phyloP scores from a whole-genome alignment of 352 stramenopile species.

The Phytophthora syringae region DNA sequence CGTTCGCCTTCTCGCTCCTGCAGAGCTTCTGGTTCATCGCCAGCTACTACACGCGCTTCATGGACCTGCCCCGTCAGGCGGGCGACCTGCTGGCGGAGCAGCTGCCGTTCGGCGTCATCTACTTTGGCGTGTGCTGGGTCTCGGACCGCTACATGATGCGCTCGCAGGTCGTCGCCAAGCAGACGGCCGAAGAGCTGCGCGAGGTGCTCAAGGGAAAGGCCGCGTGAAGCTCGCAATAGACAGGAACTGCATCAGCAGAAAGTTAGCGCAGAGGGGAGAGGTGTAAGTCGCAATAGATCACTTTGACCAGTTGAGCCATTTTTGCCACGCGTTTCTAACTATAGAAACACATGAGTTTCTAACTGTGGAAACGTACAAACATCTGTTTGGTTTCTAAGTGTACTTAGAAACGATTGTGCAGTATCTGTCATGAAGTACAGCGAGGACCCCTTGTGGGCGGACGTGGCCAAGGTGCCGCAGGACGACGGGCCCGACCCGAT shows the following conservation, averaged over 20 bases:
- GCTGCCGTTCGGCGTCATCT: slow-evolving; percentile 73
- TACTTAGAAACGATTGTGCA: no score
- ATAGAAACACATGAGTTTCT: no score
- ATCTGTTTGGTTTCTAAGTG: no score
- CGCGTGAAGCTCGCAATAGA: slow-evolving; percentile 13
- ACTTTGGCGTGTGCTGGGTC: slow-evolving; percentile 79
- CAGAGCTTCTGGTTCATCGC: slow-evolving; percentile 71
- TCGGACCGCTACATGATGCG: slow-evolving; percentile 87
- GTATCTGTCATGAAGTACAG: slow-evolving; percentile 52
- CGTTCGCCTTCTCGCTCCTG: slow-evolving; percentile 77
- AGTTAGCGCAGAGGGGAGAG: no score
- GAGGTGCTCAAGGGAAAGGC: slow-evolving; percentile 50
- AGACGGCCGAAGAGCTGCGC: slow-evolving; percentile 67
- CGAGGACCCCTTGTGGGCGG: slow-evolving; percentile 75
- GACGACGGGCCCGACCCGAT: slow-evolving; percentile 82
- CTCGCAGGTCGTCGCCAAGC: slow-evolving; percentile 64
- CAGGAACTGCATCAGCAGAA: no score
- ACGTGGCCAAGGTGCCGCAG: slow-evolving; percentile 85
- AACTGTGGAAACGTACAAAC: no score
- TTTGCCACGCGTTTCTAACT: no score
- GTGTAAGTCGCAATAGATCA: no score
- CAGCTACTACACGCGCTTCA: slow-evolving; percentile 57
- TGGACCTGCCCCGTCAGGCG: slow-evolving; percentile 47
- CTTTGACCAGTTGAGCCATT: no score
- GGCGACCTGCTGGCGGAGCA: slow-evolving; percentile 71